Evolutionary conservation across 179 eudicot genomes (phyloP).

Genomic region (Drosera spatulata): DNA sequence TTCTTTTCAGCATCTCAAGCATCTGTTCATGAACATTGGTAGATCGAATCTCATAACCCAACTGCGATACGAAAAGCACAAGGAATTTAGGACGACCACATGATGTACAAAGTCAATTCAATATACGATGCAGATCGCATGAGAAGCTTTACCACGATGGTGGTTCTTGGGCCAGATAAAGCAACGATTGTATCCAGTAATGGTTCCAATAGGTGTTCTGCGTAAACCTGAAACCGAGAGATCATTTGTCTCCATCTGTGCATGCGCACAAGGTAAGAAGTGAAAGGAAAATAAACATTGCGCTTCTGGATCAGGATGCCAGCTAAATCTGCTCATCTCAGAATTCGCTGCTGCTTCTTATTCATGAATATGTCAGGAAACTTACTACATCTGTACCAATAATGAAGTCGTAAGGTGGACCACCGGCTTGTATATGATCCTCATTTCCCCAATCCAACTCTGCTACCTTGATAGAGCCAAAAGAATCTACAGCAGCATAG

Average conservation of each 20-base stretch:
- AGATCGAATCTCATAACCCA: conserved; percentile 92
- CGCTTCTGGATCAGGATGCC: too few relatives aligned
- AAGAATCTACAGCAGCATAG: conserved; percentile 33
- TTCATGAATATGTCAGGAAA: conserved; percentile 1
- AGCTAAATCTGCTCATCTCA: too few relatives aligned
- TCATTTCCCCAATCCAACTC: conserved; percentile 84
- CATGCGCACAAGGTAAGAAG: too few relatives aligned
- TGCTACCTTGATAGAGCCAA: conserved; percentile 69
- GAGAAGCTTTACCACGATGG: conserved; percentile 42
- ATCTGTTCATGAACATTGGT: conserved; percentile 86
- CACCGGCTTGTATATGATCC: conserved; percentile 69
- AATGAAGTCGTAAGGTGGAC: conserved; percentile 75
- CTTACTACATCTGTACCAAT: conserved; percentile 96
- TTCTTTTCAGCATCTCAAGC: conserved; percentile 75
- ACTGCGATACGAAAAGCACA: conserved; percentile 17
- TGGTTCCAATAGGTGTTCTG: conserved; percentile 89
- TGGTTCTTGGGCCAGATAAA: conserved; percentile 78
- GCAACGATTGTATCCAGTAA: conserved; percentile 63
- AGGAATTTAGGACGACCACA: too few relatives aligned
- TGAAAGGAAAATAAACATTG: too few relatives aligned
- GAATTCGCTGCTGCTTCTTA: background rate
- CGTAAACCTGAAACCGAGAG: conserved; percentile 52
- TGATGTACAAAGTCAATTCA: too few relatives aligned
- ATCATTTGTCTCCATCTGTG: background rate
- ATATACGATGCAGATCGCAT: background rate